These are phyloP conservation scores for Cordia subcordata DNA, from an alignment of 257 asterid genomes.

Conservation along the genomic window DNA sequence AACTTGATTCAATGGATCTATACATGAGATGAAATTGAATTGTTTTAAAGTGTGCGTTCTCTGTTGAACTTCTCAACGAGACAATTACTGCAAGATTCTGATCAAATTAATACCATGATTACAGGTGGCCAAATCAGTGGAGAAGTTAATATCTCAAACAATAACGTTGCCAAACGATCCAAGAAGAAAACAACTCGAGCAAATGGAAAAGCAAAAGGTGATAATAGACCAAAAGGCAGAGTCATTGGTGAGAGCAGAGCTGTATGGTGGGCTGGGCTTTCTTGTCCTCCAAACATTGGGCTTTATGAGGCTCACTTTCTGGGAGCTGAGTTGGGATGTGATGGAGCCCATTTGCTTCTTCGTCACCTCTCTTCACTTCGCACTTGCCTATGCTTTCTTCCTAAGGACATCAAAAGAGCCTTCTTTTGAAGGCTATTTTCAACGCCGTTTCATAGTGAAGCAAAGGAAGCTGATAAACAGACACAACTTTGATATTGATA, in stretches of 20 bases:
- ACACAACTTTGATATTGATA: slow-evolving; percentile 32
- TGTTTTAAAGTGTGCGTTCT: too few species aligned
- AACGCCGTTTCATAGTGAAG: slow-evolving; percentile 34
- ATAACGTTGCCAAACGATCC: slow-evolving; percentile 69
- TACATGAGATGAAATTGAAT: too few species aligned
- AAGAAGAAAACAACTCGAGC: slow-evolving; percentile 51
- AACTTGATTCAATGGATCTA: too few species aligned
- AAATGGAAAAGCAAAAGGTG: slow-evolving; percentile 46
- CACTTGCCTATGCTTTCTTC: slow-evolving; percentile 53
- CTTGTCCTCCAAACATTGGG: slow-evolving; percentile 65
- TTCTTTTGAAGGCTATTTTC: slow-evolving; percentile 43
- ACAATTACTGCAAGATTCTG: not conserved
- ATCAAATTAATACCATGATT: not conserved
- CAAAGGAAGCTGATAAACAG: slow-evolving; percentile 39
- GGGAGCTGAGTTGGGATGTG: slow-evolving; percentile 95
- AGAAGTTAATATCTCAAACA: slow-evolving; percentile 42
- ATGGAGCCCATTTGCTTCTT: slow-evolving; percentile 99
- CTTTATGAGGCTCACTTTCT: slow-evolving; percentile 85
- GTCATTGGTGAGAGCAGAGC: slow-evolving; percentile 50
- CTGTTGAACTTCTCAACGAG: too few species aligned
- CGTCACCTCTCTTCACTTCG: slow-evolving; percentile 67
- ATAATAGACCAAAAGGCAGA: slow-evolving; percentile 57
- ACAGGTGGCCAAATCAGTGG: slow-evolving; percentile 77
- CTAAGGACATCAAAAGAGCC: slow-evolving; percentile 49
- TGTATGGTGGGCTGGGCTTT: slow-evolving; percentile 77